phyloP scores from a whole-genome alignment of 805 yeast genomes.

The Cyberlindnera mycetangii region DNA sequence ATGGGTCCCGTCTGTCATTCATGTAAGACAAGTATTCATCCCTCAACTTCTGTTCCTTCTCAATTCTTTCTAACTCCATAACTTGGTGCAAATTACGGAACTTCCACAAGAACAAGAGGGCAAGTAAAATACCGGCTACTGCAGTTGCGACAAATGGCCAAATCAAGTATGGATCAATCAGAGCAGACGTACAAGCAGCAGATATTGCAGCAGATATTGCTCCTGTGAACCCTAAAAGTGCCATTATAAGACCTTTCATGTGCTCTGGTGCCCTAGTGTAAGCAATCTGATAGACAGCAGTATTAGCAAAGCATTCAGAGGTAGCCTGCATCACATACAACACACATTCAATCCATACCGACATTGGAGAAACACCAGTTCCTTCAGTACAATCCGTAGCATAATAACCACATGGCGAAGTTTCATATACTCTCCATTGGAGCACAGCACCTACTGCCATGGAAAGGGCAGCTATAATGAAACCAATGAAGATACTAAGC shows the following conservation, averaged over 20 bases:
- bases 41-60: constrained; percentile 18
- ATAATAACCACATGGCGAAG: constrained; percentile 70
- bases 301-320: constrained; percentile 75
- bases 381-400: constrained; percentile 50
- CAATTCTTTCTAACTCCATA: constrained; percentile 22
- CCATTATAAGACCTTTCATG: constrained; percentile 42
- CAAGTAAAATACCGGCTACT: constrained; percentile 55
- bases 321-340: constrained; percentile 71
- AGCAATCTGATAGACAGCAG: constrained; percentile 82
- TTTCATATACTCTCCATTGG: constrained; percentile 63
- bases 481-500: constrained; percentile 69
- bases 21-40: constrained; percentile 15
- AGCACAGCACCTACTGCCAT: constrained; percentile 42
- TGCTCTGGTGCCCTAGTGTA: constrained; percentile 76
- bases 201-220: constrained; percentile 81
- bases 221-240: constrained; percentile 60
- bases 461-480: constrained; percentile 51
- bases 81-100: constrained; percentile 21
- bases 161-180: constrained; percentile 64
- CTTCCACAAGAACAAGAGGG: constrained; percentile 49
- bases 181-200: constrained; percentile 66
- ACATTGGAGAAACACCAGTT: constrained; percentile 38
- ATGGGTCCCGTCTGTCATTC: constrained; percentile 36
- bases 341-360: constrained; percentile 63
- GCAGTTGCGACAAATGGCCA: constrained; percentile 70